Base-by-base conservation (phyloP, 805 yeast species). In the Candida golubevii region DNA sequence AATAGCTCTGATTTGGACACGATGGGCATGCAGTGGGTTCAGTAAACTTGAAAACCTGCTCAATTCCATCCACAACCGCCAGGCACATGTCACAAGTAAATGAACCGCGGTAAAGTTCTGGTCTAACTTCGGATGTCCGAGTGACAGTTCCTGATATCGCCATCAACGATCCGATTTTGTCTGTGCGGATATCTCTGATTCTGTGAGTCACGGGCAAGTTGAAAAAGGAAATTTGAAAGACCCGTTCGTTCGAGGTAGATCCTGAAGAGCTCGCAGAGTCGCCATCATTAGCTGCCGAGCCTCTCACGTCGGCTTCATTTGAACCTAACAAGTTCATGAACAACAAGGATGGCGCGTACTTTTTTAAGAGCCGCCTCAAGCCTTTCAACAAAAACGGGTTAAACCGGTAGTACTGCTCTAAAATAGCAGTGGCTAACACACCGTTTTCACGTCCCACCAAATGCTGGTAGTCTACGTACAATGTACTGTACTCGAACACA, bases 61-160 rank as follows among this genome's bases (percentile, higher is more conserved):
- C 98, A 15, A 93, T 85, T 49, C 88, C 90, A 54, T 86, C 91
- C 13, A 90, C 83, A 1, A 84, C 70, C 0, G 97, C 86, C 40
- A 85, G 78, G 65, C 99, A 93, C 60, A 80, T 70, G 56, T 88
- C 96, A 71, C 99, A 93, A 1, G 87, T 80, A 64, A 93, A 93
- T 26, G 90, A 77, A 11, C 88, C 99, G 47, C 77, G 80, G 70
- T 75, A 88, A 49, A 93, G 74, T 65, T 93, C 99, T 0, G 99
- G 99, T 46, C 98, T 79, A 10, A 93, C 97, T 67, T 93, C 98
- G 18, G 95, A 84, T 0, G 98, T 88, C 62, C 98, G 79, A 0
- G 98, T 91, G 5, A 93, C 96, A 0, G 99, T 93, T 44, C 98
- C 99, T 8, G 91, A 82, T 30, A 91, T 85, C 8, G 91, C 74